Evolutionary conservation across 2,329 filamentous ascomycete genomes (phyloP).

Genomic region (Pseudopyricularia cyperi): DNA sequence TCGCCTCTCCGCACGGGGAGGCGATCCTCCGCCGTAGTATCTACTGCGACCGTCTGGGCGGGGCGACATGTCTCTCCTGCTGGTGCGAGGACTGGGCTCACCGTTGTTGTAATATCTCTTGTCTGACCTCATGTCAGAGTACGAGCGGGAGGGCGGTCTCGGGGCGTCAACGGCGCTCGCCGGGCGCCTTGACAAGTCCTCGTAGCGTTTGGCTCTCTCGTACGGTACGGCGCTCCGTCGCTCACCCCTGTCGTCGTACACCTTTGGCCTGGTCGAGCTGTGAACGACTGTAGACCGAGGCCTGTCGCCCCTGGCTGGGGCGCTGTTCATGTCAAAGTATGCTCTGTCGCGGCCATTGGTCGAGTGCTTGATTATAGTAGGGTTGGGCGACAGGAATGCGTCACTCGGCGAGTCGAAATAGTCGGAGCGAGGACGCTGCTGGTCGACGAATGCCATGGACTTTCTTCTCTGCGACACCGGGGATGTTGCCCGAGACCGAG

Average conservation of each 20-base stretch:
- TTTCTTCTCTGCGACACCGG: slow-evolving; percentile 14
- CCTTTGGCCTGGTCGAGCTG: slow-evolving; percentile 6
- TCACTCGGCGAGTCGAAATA: slow-evolving; percentile 20
- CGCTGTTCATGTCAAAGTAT: slow-evolving; percentile 19
- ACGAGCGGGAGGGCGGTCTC: background rate
- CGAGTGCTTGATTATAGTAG: slow-evolving; percentile 26
- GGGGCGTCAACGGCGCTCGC: slow-evolving; percentile 12
- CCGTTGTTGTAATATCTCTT: slow-evolving; percentile 5
- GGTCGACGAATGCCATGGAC: slow-evolving; percentile 18
- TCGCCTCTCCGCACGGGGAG: slow-evolving; percentile 14
- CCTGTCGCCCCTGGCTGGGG: background rate
- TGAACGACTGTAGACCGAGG: slow-evolving; percentile 4
- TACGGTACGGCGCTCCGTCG: background rate
- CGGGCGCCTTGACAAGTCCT: slow-evolving; percentile 18
- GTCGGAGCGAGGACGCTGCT: slow-evolving; percentile 9
- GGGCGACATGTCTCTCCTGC: slow-evolving; percentile 3
- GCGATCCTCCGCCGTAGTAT: slow-evolving; percentile 1
- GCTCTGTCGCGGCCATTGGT: slow-evolving; percentile 27
- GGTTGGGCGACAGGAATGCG: slow-evolving; percentile 20
- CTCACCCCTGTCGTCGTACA: background rate
- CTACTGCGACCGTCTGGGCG: background rate
- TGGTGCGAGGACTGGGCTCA: slow-evolving; percentile 1
- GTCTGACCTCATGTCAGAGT: background rate
- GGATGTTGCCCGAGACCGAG: slow-evolving; percentile 2
- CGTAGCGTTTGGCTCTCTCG: background rate